These are phyloP conservation scores for Pleurotus sapidus DNA, from an alignment of 768 basidiomycete genomes.

Conservation along the genomic window DNA sequence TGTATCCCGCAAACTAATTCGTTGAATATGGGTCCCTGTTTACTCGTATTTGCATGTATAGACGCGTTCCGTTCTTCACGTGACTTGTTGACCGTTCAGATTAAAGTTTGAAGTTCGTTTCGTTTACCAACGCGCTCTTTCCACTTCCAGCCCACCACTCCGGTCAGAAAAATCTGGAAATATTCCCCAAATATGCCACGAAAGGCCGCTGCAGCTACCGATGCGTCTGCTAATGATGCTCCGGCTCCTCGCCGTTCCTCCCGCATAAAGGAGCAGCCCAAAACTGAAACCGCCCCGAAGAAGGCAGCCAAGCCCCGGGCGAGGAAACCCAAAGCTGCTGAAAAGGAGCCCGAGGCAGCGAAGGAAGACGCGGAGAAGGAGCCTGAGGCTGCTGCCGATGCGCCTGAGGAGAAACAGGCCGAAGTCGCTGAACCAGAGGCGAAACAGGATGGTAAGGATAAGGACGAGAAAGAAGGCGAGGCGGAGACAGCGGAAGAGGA, in stretches of 20 bases:
- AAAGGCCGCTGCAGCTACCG: slow-evolving; percentile 54
- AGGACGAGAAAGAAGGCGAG: slow-evolving; percentile 37
- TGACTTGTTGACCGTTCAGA: slow-evolving; percentile 7
- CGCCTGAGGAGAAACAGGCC: slow-evolving; percentile 22
- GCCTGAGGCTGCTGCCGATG: slow-evolving; percentile 30
- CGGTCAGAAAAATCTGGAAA: slow-evolving; percentile 11
- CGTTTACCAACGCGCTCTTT: slow-evolving; percentile 1
- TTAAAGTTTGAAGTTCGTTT: background rate
- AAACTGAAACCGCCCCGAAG: slow-evolving; percentile 48
- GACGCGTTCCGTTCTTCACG: slow-evolving; percentile 2
- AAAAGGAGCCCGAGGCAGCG: slow-evolving; percentile 40
- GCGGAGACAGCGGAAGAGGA: slow-evolving; percentile 21
- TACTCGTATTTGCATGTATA: slow-evolving; percentile 1
- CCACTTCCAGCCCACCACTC: slow-evolving; percentile 6
- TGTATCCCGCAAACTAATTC: too few species aligned
- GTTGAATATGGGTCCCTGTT: background rate
- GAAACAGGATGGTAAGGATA: slow-evolving; percentile 18
- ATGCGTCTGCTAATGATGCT: slow-evolving; percentile 34
- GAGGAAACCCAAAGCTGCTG: slow-evolving; percentile 45
- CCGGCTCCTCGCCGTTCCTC: slow-evolving; percentile 66
- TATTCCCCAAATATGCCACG: slow-evolving; percentile 53
- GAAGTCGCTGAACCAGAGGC: slow-evolving; percentile 23
- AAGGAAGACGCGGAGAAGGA: slow-evolving; percentile 54
- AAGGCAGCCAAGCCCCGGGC: slow-evolving; percentile 64
- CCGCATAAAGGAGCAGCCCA: slow-evolving; percentile 73